phyloP scores from a whole-genome alignment of 2,329 filamentous ascomycete species.

The Epichloe typhina region DNA sequence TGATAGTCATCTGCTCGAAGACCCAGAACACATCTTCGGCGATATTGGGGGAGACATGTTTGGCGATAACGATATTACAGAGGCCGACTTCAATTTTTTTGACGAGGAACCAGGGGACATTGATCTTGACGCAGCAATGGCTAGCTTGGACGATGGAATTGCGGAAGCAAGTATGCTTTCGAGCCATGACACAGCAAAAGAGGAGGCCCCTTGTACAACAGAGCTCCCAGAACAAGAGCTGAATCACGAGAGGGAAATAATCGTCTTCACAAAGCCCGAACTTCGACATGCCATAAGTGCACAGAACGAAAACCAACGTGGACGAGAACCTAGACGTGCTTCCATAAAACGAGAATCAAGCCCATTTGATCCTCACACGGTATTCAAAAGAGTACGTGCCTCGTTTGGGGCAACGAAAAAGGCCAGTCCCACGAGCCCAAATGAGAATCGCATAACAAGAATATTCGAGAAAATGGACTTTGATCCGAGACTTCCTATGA shows the following conservation, averaged over 20 bases:
- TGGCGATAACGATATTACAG: slow-evolving; percentile 61
- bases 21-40: slow-evolving; percentile 50
- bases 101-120: slow-evolving; percentile 44
- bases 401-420: slow-evolving; percentile 21
- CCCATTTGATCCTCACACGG: slow-evolving; percentile 43
- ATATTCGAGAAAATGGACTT: slow-evolving; percentile 43
- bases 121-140: slow-evolving; percentile 23
- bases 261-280: slow-evolving; percentile 45
- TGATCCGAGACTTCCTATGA: slow-evolving; percentile 36
- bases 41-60: slow-evolving; percentile 62
- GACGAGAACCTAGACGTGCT: slow-evolving; percentile 17
- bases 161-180: not conserved
- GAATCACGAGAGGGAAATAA: slow-evolving; percentile 13
- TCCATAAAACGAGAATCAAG: slow-evolving; percentile 38
- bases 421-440: slow-evolving; percentile 11
- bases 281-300: slow-evolving; percentile 44
- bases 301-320: slow-evolving; percentile 26
- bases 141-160: slow-evolving; percentile 7
- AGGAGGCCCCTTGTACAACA: slow-evolving; percentile 7
- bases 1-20: slow-evolving; percentile 28
- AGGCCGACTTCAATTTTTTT: slow-evolving; percentile 76
- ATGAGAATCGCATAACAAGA: slow-evolving; percentile 25
- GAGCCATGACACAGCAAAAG: slow-evolving; percentile 6
- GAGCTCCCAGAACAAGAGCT: slow-evolving; percentile 8
- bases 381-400: slow-evolving; percentile 46